These are phyloP conservation scores for Fusarium tjaetaba DNA, from an alignment of 2,329 filamentous ascomycete species.

Conservation along the genomic window DNA sequence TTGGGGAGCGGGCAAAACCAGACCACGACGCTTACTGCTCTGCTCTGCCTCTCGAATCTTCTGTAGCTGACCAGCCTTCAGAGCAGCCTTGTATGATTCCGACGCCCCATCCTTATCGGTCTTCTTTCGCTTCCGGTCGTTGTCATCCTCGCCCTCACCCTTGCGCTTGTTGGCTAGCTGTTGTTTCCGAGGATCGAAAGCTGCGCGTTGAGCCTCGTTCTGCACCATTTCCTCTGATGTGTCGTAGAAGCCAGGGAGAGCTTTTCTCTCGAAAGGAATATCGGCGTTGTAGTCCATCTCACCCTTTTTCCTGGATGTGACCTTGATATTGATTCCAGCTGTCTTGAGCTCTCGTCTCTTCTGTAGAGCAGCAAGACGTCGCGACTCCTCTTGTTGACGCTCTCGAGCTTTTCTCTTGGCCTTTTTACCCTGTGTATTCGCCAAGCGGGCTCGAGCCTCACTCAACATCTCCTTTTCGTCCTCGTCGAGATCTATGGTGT, in stretches of 20 bases:
- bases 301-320: conserved; percentile 88
- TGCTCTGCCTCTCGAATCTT: conserved; percentile 96
- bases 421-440: conserved; percentile 99
- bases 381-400: conserved; percentile 92
- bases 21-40: conserved; percentile 86
- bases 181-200: conserved; percentile 92
- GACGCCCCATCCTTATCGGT: conserved; percentile 85
- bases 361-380: conserved; percentile 87
- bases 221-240: conserved; percentile 81
- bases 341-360: conserved; percentile 97
- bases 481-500: conserved; percentile 97
- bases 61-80: conserved; percentile 94
- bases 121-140: conserved; percentile 86
- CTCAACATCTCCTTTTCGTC: conserved; percentile 99
- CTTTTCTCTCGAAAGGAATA: conserved; percentile 95
- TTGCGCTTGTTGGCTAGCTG: conserved; percentile 93
- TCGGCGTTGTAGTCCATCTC: conserved; percentile 99
- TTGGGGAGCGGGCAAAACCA: conserved; percentile 89
- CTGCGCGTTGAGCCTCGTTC: conserved; percentile 85
- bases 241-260: conserved; percentile 91
- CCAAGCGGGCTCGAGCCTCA: conserved; percentile 93
- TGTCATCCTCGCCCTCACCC: conserved; percentile 86
- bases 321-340: conserved; percentile 97
- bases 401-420: conserved; percentile 97
- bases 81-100: conserved; percentile 83